Base-by-base conservation (phyloP, 2,329 filamentous ascomycete species). In the Myriosclerotinia scirpicola region DNA sequence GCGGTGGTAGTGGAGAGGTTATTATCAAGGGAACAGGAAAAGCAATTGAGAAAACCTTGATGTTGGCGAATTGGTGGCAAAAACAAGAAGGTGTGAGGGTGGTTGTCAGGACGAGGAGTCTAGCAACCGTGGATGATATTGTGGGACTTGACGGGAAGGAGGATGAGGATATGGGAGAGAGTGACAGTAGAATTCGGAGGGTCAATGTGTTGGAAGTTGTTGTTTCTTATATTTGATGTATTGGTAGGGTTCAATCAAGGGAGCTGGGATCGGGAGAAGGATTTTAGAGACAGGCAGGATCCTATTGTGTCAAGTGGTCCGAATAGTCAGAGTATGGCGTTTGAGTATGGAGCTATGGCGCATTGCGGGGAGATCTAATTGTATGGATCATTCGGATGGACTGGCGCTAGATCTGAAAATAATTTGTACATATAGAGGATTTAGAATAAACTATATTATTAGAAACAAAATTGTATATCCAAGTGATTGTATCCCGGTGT, bases 111-210 rank as follows among this genome's bases (percentile, higher is more conserved):
- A 77, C 75, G 53, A 73, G 71, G 46, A 74, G 73, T 70, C 72
- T 76, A 15, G 76, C 75, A 30, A 72, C 76, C 48, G 69, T 77
- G 44, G 76, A 77, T 72, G 76, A 77, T 73, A 69, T 77, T 30
- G 70, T 76, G 46, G 46, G 54, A 20, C 50, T 66, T 60, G 61
- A 54, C 54, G 68, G 65, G 55, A 66, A 55, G 22, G 71, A 60
- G 14, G 68, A 34, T 54, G 68, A 70, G 50, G 67, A 59, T 15
- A 69, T 55, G n/a, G 69, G 65, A 66, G 69, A 52, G 20, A 69
- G 64, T 7, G 69, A 69, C 26, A 73, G 73, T 67, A 69, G 73
- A 38, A 64, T 76, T 2, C 70, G 75, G 65, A 74, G 73, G 53
- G 68, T 70, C 7, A 76, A 73, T 68, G 71, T 68, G 54, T 70